Percentiles rank a stretch among this genome's conserved stretches.
Conservation (phyloP, 108 stramenopile species). For the Epipyxis sp. region DNA sequence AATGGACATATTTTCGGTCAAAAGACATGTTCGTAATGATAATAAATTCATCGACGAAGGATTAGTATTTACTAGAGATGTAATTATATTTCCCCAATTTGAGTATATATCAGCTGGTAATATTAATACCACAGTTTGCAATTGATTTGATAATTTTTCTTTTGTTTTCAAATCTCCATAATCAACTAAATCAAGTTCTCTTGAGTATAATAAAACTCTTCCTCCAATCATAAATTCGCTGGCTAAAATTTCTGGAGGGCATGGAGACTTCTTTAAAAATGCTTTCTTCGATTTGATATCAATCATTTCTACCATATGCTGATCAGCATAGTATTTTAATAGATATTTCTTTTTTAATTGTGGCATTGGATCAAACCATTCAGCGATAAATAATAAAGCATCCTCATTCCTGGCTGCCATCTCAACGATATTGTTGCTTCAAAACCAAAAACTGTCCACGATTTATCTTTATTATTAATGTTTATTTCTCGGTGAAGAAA, state of each 20-base stretch:
- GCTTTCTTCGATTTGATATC: conserved; percentile 47
- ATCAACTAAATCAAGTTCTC: conserved; percentile 41
- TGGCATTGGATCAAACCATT: conserved; percentile 56
- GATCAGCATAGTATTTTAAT: conserved; percentile 47
- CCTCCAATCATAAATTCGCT: conserved; percentile 46
- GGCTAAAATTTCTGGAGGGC: conserved; percentile 40
- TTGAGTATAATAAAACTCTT: conserved; percentile 45
- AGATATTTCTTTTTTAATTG: conserved; percentile 53
- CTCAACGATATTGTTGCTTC: no score
- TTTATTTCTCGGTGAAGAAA: no score
- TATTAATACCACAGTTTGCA: background rate
- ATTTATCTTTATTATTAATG: no score
- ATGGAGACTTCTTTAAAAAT: conserved; percentile 51
- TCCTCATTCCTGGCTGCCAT: conserved; percentile 9
- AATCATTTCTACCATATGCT: conserved; percentile 53
- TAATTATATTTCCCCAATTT: background rate
- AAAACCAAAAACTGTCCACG: no score
- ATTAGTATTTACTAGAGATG: no score
- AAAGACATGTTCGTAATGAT: background rate
- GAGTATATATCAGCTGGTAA: background rate
- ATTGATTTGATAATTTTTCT: background rate
- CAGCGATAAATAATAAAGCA: conserved; percentile 37
- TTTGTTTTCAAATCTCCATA: conserved; percentile 44
- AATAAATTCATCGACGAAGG: background rate
- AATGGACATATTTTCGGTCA: background rate